phyloP scores from a whole-genome alignment of 345 rosid species.

The Eutrema japonicum region DNA sequence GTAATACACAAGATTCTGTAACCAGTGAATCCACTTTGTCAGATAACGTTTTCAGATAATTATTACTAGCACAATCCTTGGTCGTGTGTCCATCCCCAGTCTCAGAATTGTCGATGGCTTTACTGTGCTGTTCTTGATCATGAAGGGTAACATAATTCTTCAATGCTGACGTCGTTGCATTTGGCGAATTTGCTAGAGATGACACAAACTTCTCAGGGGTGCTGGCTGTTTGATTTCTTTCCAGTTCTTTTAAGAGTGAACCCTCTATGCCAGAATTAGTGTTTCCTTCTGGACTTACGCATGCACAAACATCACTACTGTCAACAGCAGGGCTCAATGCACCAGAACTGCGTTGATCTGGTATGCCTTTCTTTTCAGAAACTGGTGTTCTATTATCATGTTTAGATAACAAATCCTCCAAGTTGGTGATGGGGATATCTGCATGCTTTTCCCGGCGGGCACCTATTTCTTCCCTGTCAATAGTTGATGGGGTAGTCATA shows the following conservation, averaged over 20 bases:
- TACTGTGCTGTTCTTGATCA: constrained; percentile 41
- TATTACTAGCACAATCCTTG: constrained; percentile 32
- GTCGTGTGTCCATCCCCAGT: constrained; percentile 39
- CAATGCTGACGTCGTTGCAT: constrained; percentile 42
- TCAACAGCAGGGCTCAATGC: constrained; percentile 40
- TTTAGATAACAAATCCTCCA: constrained; percentile 45
- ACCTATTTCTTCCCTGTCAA: constrained; percentile 41
- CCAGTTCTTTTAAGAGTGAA: constrained; percentile 45
- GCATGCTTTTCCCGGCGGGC: constrained; percentile 20
- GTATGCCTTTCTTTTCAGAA: constrained; percentile 38
- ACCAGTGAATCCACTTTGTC: constrained; percentile 39
- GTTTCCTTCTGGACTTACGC: constrained; percentile 41
- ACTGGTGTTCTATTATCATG: constrained; percentile 31
- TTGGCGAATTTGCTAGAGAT: constrained; percentile 47
- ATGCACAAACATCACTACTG: constrained; percentile 25
- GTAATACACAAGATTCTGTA: constrained; percentile 45
- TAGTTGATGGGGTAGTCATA: constrained; percentile 43
- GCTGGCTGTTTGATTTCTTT: constrained; percentile 35
- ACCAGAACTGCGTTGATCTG: constrained; percentile 28
- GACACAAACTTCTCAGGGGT: constrained; percentile 42
- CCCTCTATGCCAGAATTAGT: constrained; percentile 30
- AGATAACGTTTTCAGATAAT: constrained; percentile 34
- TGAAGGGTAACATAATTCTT: constrained; percentile 41
- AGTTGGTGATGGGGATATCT: constrained; percentile 47
- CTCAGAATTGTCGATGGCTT: constrained; percentile 29